phyloP scores from a whole-genome alignment of 164 flowering plant genomes.

The Houttuynia cordata region DNA sequence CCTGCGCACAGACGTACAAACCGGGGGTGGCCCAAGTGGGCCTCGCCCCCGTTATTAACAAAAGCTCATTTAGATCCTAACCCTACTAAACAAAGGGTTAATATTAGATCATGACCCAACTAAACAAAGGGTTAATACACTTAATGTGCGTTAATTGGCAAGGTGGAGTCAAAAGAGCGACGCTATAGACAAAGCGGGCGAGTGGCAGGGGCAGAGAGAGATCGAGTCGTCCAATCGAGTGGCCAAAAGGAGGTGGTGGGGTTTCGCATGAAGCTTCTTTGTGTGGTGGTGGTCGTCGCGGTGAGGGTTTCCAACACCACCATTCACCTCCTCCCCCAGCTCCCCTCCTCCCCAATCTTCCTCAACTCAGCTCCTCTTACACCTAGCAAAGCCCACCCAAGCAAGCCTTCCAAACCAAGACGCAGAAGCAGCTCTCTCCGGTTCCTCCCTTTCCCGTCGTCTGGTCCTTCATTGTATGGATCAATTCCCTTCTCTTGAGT shows the following conservation, averaged over 20 bases:
- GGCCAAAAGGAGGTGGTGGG: conserved; percentile 18
- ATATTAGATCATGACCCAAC: too few species aligned
- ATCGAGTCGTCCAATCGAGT: conserved; percentile 14
- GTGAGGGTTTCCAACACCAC: conserved; percentile 9
- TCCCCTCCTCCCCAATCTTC: too few species aligned
- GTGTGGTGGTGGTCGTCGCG: conserved; percentile 12
- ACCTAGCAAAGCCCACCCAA: not conserved
- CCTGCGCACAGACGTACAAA: too few species aligned
- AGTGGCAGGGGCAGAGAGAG: conserved; percentile 5
- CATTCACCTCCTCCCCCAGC: not conserved
- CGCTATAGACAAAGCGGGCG: not conserved
- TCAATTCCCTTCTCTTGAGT: conserved; percentile 11
- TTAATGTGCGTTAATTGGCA: too few species aligned
- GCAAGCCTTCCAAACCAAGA: not conserved
- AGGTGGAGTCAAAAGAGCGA: too few species aligned
- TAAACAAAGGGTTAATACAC: too few species aligned
- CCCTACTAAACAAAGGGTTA: too few species aligned
- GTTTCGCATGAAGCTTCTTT: conserved; percentile 10
- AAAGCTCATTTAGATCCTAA: too few species aligned
- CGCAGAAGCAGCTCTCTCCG: not conserved
- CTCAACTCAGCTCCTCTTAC: not conserved
- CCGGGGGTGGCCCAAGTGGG: too few species aligned
- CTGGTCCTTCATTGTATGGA: conserved; percentile 6
- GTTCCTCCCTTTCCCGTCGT: not conserved
- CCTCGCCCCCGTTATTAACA: too few species aligned